Percentiles rank a stretch among this genome's conserved stretches.
Evolutionary conservation across 2,329 filamentous ascomycete species (phyloP).

Genomic region (Bertia moriformis): DNA sequence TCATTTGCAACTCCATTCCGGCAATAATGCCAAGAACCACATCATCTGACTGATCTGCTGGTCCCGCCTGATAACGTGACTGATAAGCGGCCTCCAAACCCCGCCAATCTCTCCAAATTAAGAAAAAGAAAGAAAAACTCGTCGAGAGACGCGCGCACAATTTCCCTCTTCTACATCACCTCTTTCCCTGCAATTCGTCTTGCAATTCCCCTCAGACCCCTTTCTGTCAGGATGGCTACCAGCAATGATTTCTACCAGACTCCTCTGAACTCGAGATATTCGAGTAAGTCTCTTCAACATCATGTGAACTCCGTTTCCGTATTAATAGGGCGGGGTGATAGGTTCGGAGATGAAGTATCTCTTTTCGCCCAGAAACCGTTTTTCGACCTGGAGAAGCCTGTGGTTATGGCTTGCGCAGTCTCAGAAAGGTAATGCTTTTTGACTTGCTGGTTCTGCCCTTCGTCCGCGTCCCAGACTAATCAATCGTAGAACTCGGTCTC

Average conservation of each 20-base stretch:
- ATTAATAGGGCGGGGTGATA: too few species aligned
- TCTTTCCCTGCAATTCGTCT: background rate
- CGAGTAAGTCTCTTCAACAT: slow-evolving; percentile 16
- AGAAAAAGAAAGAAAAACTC: too few species aligned
- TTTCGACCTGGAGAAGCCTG: slow-evolving; percentile 51
- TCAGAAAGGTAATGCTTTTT: slow-evolving; percentile 36
- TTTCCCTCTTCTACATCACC: background rate
- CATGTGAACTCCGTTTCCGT: too few species aligned
- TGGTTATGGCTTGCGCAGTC: slow-evolving; percentile 56
- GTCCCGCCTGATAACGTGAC: background rate
- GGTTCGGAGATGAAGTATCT: slow-evolving; percentile 43
- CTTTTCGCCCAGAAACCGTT: slow-evolving; percentile 47
- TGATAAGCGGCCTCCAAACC: background rate
- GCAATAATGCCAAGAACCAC: too few species aligned
- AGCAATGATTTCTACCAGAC: slow-evolving; percentile 31
- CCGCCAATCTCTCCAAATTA: background rate
- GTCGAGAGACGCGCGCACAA: background rate
- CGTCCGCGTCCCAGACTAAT: background rate
- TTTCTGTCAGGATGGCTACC: slow-evolving; percentile 3
- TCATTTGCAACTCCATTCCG: too few species aligned
- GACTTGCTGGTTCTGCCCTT: background rate
- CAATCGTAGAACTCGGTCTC: slow-evolving; percentile 35
- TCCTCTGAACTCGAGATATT: slow-evolving; percentile 41
- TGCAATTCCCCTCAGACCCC: background rate
- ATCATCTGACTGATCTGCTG: background rate